Conservation (phyloP, 1,284 basidiomycete genomes). For the Veloporphyrellus conicus region DNA sequence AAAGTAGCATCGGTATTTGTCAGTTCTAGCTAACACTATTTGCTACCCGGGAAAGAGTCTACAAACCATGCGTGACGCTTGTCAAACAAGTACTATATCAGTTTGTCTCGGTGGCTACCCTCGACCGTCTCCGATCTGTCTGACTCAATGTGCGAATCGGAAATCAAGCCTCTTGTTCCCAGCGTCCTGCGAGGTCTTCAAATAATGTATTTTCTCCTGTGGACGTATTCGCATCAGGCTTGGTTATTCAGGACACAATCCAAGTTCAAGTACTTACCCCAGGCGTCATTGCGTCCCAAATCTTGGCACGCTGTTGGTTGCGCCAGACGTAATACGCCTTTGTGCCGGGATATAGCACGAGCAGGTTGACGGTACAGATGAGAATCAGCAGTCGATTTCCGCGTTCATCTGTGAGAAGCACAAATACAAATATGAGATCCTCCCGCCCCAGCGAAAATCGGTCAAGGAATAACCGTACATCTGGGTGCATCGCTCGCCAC, state of each 20-base stretch:
- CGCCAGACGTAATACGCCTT: conserved; percentile 50
- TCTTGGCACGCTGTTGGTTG: conserved; percentile 43
- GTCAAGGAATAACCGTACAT: conserved; percentile 32
- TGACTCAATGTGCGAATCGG: conserved; percentile 34
- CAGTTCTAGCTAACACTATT: too few relatives aligned
- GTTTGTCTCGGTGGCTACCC: too few relatives aligned
- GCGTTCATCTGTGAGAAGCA: conserved; percentile 37
- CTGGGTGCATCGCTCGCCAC: conserved; percentile 45
- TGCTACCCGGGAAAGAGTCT: too few relatives aligned
- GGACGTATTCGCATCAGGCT: background rate
- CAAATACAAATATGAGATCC: background rate
- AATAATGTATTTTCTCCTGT: conserved; percentile 44
- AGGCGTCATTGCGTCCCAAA: conserved; percentile 50
- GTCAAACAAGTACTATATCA: too few relatives aligned
- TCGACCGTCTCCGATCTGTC: background rate
- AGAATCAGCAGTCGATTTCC: conserved; percentile 47
- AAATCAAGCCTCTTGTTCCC: conserved; percentile 38
- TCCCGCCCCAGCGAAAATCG: background rate
- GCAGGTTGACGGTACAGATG: conserved; percentile 44
- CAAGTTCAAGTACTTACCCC: conserved; percentile 31
- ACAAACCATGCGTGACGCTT: too few relatives aligned
- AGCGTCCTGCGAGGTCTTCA: conserved; percentile 39
- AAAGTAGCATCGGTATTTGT: too few relatives aligned
- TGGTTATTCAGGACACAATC: too few relatives aligned
- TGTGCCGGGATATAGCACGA: conserved; percentile 49